Evolutionary conservation across 1,284 basidiomycete genomes (phyloP), one percentile per base, ranked within the genome.

Genomic region (Laetiporus sulphureus): DNA sequence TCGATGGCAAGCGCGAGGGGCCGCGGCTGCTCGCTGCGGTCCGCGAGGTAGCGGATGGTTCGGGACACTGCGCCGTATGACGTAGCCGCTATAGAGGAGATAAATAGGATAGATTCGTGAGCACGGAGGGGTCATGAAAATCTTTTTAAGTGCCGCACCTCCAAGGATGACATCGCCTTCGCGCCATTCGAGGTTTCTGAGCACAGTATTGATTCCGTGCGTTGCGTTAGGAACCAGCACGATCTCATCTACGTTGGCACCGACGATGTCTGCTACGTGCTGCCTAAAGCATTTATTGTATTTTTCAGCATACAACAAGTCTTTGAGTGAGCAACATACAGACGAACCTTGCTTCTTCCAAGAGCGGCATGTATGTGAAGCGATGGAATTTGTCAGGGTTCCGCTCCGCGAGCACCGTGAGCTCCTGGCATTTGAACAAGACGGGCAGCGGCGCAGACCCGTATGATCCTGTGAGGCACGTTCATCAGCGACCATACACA

Each of bases 191-290:
- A 90, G 66, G 52, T 85, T 87, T 32, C 70, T 59, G 35, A 86
- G 55, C 25, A 89, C 64, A 7, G 77, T 84, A 51, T 80, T 79
- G 30, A 89, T 50, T 1, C 81, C 86, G 50, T 79, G 73, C 0
- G 79, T 79, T 0, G 79, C 69, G 47, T 87, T 89, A 5, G 70
- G 67, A 0, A 81, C 76, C 16, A 89, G 55, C 7, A 88, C 82
- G 11, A 78, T 68, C 49, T 89, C 84, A 31, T 84, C 77, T 0
- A 58, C 41, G 2, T 72, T 58, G 1, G 77, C 82, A 3, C 75
- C 73, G 24, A 89, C 66, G 18, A 88, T 52, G 29, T 73, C 35
- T 42, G 4, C 18, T 51, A 6, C 25, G 25, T 13, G 25, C 13
- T 27, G 7, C 25, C 25, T 27, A 27, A 27, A 13, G 13, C 13